Evolutionary conservation across 2,329 filamentous ascomycete species (phyloP), one percentile per base, ranked within the genome.

Genomic region (Xylariomycetidae sp.): DNA sequence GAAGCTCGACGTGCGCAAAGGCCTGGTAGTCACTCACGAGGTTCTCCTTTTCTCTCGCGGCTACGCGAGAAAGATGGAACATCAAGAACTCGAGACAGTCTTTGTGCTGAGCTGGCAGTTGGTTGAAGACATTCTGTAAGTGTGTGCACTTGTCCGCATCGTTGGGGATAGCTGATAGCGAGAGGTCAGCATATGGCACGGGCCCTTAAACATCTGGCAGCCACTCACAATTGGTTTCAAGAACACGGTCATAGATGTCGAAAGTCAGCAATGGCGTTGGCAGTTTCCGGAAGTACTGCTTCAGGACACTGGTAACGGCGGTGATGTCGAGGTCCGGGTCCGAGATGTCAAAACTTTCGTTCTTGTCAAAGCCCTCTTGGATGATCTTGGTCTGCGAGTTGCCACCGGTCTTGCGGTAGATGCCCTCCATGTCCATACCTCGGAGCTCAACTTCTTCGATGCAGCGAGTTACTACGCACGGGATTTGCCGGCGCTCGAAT

Each of bases 361-460:
- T 82, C 58, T 80, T 82, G 58, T 95, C 89, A 56, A 98, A 96
- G 10, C 89, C 88, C 46, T 89, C 85, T 53, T 90, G 86, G 48
- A 98, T 85, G 52, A 76, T 72, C 59, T 94, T 93, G 56, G 95
- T 84, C 58, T 93, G 87, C 7, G 85, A 87, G 50, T 84, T 88
- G 46, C 89, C 92, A 37, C 92, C 92, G 31, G 89, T 95, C 70
- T 98, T 98, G 53, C 92, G 81, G 65, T 98, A 98, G 49, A 98
- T 94, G 42, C 92, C 92, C 64, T 96, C 92, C 48, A 93, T 77
- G 51, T 96, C 89, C 86, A 98, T 95, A 61, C 90, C 92, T 56
- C 92, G 81, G 15, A 92, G 67, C 60, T 98, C 92, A 24, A 98
- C 92, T 62, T 98, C 90, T 56, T 95, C 86, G 47, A 98, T 94